Evolutionary conservation across 768 basidiomycete genomes (phyloP), one percentile per base, ranked within the genome.

Genomic region (Trametes elegans): DNA sequence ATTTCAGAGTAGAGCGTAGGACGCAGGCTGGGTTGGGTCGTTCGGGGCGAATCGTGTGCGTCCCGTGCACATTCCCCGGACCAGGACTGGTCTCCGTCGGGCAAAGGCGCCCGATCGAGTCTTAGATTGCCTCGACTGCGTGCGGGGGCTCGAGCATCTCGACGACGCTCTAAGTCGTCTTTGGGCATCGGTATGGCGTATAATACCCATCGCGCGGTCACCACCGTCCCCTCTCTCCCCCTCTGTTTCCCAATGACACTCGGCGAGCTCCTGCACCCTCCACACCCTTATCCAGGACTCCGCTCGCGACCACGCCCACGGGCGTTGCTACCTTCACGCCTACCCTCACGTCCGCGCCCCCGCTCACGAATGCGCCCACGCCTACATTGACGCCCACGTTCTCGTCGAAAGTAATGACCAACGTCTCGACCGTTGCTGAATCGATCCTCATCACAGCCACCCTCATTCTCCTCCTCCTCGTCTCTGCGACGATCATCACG

Each of bases 401-500:
- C 24, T 34, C 50, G 11, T 18, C 45, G 28, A 29, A 40, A 10
- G 47, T 34, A 5, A 45, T 40, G 44, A 52, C 32, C 39, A 45
- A 29, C 29, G 32, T 55, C n/a, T 48, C 53, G 32, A 45, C 24
- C 13, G 31, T 57, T 28, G 42, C 55, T 57, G 49, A 57, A 50
- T 44, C 36, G 5, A 48, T 48, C 24, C 44, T 55, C 40, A 44
- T 81, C 44, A 16, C 52, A 74, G 85, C 86, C 3, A 87, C 87
- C 2, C 79, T 88, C 46, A 77, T 87, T 55, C 79, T 87, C 19
- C 79, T 88, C 18, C 77, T 88, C 21, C 74, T 76, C 35, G 80
- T 88, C n/a, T 85, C 84, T 8, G 79, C 79, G 2, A 83, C 83
- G 11, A 85, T 88, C 64, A 79, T 88, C 56, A 60, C 80, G 41